Evolutionary conservation across 495 filamentous ascomycete species (phyloP), one percentile per base, ranked within the genome.

Genomic region (Tuber calosporum): DNA sequence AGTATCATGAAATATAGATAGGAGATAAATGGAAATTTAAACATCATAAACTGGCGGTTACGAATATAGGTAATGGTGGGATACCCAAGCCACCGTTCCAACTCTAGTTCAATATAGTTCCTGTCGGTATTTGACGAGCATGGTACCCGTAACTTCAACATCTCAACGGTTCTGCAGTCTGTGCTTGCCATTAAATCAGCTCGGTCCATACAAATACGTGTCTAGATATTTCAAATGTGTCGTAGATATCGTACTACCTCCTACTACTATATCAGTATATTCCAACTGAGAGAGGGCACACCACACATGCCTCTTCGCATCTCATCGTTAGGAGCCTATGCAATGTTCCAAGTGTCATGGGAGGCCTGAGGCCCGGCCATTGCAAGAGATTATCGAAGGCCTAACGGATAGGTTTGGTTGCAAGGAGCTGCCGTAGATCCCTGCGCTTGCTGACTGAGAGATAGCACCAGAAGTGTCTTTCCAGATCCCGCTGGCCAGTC

Each of bases 191-290:
- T 42, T 15, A 67, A 1, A 8, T 77, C 37, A 19, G 13, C 30
- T 36, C 72, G 68, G 45, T 58, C 53, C 8, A 41, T 15, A 42
- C 69, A 74, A 34, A 77, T 75, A 40, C 8, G 19, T 2, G 41
- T 72, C 69, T 62, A 77, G 22, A 72, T 37, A 36, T 37, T 22
- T 30, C 42, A 4, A 36, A 76, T 77, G 34, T 73, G 40, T 41
- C 41, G 58, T 36, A 77, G 75, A 68, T 77, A 77, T 30, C 66
- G 70, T 20, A 77, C 58, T 17, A 72, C 30, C 41, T 75, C 75
- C 73, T 53, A 26, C 20, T 26, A 26, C 22, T 0, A 20, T 2
- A 0, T 26, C 22, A 53, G 45, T 7, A 3, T n/a, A 53, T 53
- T 1, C 7, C 8, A 3, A 22, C 0, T 0, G 0, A 9, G 4